Conservation (phyloP, 1,284 basidiomycete genomes). For the Sporisorium sorghi region DNA sequence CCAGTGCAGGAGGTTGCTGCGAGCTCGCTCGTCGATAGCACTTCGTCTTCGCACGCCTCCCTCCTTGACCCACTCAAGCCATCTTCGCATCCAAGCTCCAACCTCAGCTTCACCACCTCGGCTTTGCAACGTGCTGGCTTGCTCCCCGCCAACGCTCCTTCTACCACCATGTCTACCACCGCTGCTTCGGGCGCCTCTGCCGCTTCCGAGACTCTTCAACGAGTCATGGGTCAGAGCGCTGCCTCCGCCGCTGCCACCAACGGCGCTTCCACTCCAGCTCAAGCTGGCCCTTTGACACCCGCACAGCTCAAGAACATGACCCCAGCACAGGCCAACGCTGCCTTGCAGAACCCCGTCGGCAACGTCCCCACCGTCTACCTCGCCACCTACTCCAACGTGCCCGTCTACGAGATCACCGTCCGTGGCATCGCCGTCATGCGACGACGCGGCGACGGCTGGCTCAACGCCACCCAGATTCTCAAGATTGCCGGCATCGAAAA, state of each 20-base stretch:
- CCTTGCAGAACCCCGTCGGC: slow-evolving; percentile 45
- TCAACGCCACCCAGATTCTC: slow-evolving; percentile 97
- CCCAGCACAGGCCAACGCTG: slow-evolving; percentile 51
- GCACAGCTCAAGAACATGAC: slow-evolving; percentile 53
- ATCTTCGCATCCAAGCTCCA: slow-evolving; percentile 12
- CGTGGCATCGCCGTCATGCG: slow-evolving; percentile 99
- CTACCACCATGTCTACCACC: slow-evolving; percentile 12
- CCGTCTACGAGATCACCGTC: slow-evolving; percentile 74
- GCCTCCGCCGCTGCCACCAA: slow-evolving; percentile 29
- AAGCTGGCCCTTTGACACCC: slow-evolving; percentile 40
- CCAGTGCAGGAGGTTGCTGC: slow-evolving; percentile 48
- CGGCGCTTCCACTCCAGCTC: slow-evolving; percentile 23
- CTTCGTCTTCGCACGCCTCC: slow-evolving; percentile 16
- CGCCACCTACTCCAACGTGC: slow-evolving; percentile 70
- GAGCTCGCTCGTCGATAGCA: slow-evolving; percentile 23
- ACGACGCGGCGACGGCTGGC: slow-evolving; percentile 87
- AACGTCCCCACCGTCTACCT: slow-evolving; percentile 64
- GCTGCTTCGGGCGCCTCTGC: slow-evolving; percentile 31
- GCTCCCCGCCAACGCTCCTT: slow-evolving; percentile 14
- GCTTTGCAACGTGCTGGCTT: slow-evolving; percentile 43
- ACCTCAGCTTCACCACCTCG: slow-evolving; percentile 36
- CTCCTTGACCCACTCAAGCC: slow-evolving; percentile 17
- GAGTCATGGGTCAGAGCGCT: slow-evolving; percentile 40
- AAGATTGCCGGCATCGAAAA: slow-evolving; percentile 99
- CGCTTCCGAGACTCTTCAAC: slow-evolving; percentile 44